Conservation (phyloP, 768 basidiomycete species). For the Mycena metata region DNA sequence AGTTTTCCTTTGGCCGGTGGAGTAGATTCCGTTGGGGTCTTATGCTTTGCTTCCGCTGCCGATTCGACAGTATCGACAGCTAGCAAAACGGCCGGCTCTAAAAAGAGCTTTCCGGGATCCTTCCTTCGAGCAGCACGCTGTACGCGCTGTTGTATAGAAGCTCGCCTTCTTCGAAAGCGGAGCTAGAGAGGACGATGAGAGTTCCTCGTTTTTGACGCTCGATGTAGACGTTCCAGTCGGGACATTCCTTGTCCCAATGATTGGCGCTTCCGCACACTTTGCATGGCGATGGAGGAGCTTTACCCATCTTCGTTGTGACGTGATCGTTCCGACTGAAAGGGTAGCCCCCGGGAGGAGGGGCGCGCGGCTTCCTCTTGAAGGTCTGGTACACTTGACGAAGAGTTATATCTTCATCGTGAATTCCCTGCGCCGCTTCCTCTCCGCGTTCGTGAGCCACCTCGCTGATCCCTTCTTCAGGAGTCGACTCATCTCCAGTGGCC, state of each 20-base stretch:
- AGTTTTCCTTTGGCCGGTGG: not conserved
- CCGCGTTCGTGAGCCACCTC: too few species aligned
- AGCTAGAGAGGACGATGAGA: not conserved
- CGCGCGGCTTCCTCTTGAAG: not conserved
- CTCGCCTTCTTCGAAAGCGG: not conserved
- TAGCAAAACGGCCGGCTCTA: not conserved
- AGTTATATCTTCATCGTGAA: not conserved
- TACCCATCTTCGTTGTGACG: conserved; percentile 11
- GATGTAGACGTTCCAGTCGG: conserved; percentile 7
- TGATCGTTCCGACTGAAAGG: conserved; percentile 11
- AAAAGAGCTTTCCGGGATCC: not conserved
- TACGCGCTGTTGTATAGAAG: conserved; percentile 5
- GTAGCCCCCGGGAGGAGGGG: conserved; percentile 12
- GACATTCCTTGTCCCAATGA: conserved; percentile 19
- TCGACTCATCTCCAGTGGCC: too few species aligned
- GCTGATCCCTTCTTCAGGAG: too few species aligned
- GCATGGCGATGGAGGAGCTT: conserved; percentile 5
- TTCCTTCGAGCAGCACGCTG: not conserved
- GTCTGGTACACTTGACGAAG: not conserved
- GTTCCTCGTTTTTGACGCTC: not conserved
- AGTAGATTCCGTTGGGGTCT: not conserved
- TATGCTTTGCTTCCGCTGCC: too few species aligned
- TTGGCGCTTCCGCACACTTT: conserved; percentile 12
- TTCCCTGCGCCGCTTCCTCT: too few species aligned
- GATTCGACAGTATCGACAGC: not conserved